phyloP scores from a whole-genome alignment of 257 asterid species.

The Solanum corneliomulleri region DNA sequence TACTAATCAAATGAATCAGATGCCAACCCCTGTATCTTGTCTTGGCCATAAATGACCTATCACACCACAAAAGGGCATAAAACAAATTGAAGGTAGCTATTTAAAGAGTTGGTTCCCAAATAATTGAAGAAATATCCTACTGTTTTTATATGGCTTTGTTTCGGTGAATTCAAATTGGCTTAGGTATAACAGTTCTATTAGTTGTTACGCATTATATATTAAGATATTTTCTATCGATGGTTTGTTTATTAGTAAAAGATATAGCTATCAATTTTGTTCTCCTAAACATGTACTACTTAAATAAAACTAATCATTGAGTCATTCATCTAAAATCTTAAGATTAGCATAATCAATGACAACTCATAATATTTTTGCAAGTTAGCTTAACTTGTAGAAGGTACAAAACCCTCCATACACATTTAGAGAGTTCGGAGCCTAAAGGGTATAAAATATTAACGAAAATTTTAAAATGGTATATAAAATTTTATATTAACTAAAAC shows the following conservation, averaged over 20 bases:
- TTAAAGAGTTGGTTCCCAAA: background rate
- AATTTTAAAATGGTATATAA: no score
- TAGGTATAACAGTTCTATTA: background rate
- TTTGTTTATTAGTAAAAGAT: background rate
- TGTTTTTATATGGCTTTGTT: background rate
- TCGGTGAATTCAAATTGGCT: background rate
- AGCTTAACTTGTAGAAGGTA: background rate
- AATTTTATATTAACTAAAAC: no score
- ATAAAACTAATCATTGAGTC: background rate
- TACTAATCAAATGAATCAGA: background rate
- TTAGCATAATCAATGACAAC: background rate
- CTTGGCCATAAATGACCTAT: background rate
- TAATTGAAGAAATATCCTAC: background rate
- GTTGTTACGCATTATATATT: background rate
- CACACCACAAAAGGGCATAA: background rate
- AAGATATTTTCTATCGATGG: accelerated
- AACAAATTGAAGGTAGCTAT: background rate
- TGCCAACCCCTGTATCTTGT: background rate
- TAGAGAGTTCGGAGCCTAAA: no score
- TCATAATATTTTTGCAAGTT: background rate
- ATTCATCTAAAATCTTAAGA: background rate
- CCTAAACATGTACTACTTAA: background rate
- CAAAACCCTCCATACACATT: background rate
- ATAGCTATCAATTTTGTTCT: background rate
- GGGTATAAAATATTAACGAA: no score